These are phyloP conservation scores for Adansonia gregorii DNA, from an alignment of 441 rosid species.

Conservation along the genomic window DNA sequence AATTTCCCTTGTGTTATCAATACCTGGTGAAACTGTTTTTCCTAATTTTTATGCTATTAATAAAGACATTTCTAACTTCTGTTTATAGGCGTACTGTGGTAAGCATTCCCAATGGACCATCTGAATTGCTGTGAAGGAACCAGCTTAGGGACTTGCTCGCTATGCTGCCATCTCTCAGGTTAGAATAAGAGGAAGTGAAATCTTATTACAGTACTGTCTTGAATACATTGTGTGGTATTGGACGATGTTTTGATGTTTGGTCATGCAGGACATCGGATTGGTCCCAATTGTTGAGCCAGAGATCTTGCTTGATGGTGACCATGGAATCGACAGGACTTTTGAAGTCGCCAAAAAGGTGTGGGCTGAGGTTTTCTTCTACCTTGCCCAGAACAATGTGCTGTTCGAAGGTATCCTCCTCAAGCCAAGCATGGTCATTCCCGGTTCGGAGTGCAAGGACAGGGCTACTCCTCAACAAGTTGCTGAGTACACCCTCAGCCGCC, in stretches of 20 bases:
- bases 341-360: slow-evolving; percentile 83
- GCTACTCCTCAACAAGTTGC: slow-evolving; percentile 78
- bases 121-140: slow-evolving; percentile 93
- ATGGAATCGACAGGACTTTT: slow-evolving; percentile 74
- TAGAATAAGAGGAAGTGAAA: slow-evolving; percentile 21
- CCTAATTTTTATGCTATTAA: not conserved
- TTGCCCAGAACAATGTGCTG: slow-evolving; percentile 83
- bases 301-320: slow-evolving; percentile 86
- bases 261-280: slow-evolving; percentile 71
- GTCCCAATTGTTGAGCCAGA: slow-evolving; percentile 95
- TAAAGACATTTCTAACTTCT: not conserved
- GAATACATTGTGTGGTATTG: not conserved
- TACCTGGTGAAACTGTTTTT: not conserved
- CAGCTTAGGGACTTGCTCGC: slow-evolving; percentile 95
- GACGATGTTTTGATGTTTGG: slow-evolving; percentile 16
- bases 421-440: slow-evolving; percentile 96
- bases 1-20: not conserved
- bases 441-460: slow-evolving; percentile 76
- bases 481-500: slow-evolving; percentile 81
- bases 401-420: slow-evolving; percentile 89
- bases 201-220: not conserved
- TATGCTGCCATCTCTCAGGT: slow-evolving; percentile 88
- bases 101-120: slow-evolving; percentile 93
- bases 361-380: slow-evolving; percentile 88
- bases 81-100: slow-evolving; percentile 66